These are phyloP conservation scores for Trichophyton schoenleinii DNA, from an alignment of 2,329 filamentous ascomycete genomes.

Conservation along the genomic window DNA sequence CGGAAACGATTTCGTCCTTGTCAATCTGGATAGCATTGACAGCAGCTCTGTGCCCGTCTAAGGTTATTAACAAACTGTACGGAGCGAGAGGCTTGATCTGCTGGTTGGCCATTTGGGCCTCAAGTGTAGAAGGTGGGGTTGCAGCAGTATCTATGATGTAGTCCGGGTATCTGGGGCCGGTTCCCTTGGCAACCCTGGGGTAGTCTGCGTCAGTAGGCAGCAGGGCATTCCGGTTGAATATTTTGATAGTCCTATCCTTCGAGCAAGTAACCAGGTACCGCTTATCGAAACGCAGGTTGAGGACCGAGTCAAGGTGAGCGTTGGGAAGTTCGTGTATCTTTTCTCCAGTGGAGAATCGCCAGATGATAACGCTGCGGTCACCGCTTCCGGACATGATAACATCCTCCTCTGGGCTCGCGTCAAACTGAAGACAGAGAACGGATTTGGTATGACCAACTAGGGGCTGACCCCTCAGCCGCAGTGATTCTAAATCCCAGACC, in stretches of 20 bases:
- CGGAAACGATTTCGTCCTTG: constrained; percentile 77
- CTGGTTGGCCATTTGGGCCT: constrained; percentile 32
- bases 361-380: constrained; percentile 79
- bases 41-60: constrained; percentile 77
- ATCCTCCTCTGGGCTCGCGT: constrained; percentile 74
- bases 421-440: constrained; percentile 89
- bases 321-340: constrained; percentile 61
- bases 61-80: constrained; percentile 63
- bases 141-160: constrained; percentile 43
- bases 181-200: constrained; percentile 30
- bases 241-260: constrained; percentile 92
- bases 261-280: constrained; percentile 90
- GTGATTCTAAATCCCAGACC: constrained; percentile 78
- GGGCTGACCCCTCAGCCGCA: constrained; percentile 61
- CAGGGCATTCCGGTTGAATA: constrained; percentile 75
- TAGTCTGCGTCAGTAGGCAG: constrained; percentile 35
- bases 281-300: constrained; percentile 87
- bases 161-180: constrained; percentile 36
- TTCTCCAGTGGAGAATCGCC: constrained; percentile 84
- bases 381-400: constrained; percentile 92
- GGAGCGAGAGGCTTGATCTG: constrained; percentile 41
- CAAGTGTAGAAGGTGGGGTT: constrained; percentile 30
- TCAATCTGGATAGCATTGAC: constrained; percentile 93
- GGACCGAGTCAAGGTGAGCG: constrained; percentile 78
- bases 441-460: constrained; percentile 69